Conservation (phyloP, 805 yeast species). For the Saturnispora halmiae region DNA sequence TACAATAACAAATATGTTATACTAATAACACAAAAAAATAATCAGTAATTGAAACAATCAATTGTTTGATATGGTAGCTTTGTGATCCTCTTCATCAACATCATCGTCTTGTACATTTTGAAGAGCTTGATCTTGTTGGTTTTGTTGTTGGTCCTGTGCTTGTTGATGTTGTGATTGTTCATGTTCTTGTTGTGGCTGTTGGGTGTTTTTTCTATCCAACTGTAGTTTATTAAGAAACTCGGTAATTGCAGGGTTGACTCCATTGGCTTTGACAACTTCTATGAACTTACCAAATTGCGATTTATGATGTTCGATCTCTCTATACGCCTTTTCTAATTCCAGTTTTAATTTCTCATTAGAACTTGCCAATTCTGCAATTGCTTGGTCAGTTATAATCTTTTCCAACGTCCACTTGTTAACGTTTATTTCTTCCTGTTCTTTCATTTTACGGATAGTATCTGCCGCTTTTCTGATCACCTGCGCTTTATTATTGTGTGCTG, state of each 20-base stretch:
- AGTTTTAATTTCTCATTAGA: conserved; percentile 81
- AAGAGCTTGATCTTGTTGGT: no score
- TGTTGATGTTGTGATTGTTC: no score
- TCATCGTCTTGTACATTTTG: no score
- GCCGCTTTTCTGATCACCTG: conserved; percentile 82
- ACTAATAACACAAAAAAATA: no score
- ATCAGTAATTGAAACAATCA: no score
- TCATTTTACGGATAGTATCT: conserved; percentile 80
- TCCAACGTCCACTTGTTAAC: conserved; percentile 94
- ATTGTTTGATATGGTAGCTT: not conserved
- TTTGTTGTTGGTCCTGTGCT: no score
- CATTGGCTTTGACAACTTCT: conserved; percentile 10
- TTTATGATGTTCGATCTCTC: conserved; percentile 84
- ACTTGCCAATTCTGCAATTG: conserved; percentile 72
- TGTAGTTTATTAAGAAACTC: conserved; percentile 10
- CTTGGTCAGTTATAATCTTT: conserved; percentile 85
- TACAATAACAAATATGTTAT: not conserved
- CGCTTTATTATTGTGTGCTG: conserved; percentile 81
- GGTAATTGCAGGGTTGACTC: conserved; percentile 11
- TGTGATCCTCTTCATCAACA: conserved; percentile 7
- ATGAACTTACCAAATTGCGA: conserved; percentile 26
- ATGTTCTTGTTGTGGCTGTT: no score
- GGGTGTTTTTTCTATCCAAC: no score
- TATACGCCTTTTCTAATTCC: conserved; percentile 85
- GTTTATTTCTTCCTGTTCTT: conserved; percentile 81